phyloP scores from a whole-genome alignment of 345 rosid species.

The Gossypium rotundifolium region DNA sequence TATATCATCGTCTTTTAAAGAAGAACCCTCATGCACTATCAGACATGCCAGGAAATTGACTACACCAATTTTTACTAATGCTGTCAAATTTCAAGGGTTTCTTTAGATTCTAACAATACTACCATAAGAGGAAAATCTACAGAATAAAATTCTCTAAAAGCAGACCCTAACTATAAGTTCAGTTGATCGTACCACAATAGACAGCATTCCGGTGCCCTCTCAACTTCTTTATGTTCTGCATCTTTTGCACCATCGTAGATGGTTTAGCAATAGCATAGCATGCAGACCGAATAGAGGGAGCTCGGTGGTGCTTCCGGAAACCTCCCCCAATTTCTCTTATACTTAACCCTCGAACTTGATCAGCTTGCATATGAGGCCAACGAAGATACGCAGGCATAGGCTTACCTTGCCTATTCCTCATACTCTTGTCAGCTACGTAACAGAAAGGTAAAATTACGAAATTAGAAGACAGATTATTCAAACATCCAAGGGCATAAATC shows the following conservation, averaged over 20 bases:
- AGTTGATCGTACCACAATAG: slow-evolving; percentile 73
- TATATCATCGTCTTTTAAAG: neutral
- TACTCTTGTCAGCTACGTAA: slow-evolving; percentile 41
- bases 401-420: slow-evolving; percentile 36
- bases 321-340: slow-evolving; percentile 99
- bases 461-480: neutral
- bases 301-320: slow-evolving; percentile 91
- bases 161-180: slow-evolving; percentile 12
- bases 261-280: slow-evolving; percentile 95
- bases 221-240: slow-evolving; percentile 83
- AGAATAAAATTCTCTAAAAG: neutral
- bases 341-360: slow-evolving; percentile 89
- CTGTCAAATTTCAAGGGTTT: slow-evolving; percentile 15
- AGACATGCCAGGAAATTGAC: neutral
- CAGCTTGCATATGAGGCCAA: slow-evolving; percentile 95
- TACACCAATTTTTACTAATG: neutral
- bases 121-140: neutral
- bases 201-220: slow-evolving; percentile 98
- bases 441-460: slow-evolving; percentile 17
- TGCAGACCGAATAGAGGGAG: slow-evolving; percentile 82
- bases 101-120: neutral
- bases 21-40: neutral
- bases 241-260: slow-evolving; percentile 80
- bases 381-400: slow-evolving; percentile 59
- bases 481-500: neutral